Conservation (phyloP, 2,329 filamentous ascomycete genomes). For the Gyromitra esculenta region DNA sequence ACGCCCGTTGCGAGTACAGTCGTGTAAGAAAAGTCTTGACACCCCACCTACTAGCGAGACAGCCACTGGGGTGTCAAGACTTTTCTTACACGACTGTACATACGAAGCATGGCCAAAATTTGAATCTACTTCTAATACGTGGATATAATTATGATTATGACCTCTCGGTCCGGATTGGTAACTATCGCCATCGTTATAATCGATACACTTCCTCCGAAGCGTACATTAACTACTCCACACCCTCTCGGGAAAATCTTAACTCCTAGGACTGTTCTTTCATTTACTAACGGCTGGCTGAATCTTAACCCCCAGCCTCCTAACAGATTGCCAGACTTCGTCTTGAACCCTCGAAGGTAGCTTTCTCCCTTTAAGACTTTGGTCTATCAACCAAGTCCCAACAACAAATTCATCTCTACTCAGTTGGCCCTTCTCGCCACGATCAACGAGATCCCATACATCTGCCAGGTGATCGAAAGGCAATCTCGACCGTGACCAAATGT, state of each 20-base stretch:
- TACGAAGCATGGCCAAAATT: too few relatives aligned
- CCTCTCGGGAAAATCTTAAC: not conserved
- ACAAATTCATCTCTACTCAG: conserved; percentile 78
- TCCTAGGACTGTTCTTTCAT: not conserved
- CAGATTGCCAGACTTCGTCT: conserved; percentile 80
- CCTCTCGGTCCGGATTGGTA: not conserved
- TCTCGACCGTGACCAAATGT: conserved; percentile 78
- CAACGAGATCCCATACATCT: conserved; percentile 81
- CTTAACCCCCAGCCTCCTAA: conserved; percentile 62
- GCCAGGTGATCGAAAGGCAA: conserved; percentile 74
- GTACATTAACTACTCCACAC: not conserved
- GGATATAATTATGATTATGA: conserved; percentile 15
- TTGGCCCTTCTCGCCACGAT: conserved; percentile 62
- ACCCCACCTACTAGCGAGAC: too few relatives aligned
- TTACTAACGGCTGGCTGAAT: conserved; percentile 19
- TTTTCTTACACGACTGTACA: too few relatives aligned
- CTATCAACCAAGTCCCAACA: conserved; percentile 83
- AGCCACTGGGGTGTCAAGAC: too few relatives aligned
- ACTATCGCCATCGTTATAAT: conserved; percentile 9
- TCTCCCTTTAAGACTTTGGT: conserved; percentile 79
- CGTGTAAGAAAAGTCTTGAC: too few relatives aligned
- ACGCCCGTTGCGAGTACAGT: too few relatives aligned
- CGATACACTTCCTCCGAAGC: not conserved
- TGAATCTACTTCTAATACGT: too few relatives aligned
- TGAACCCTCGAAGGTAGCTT: conserved; percentile 78